A percentile compares a stretch with the other conserved stretches of the same genome.
Conservation (phyloP, 306 rosid species). For the Hippophae rhamnoides region DNA sequence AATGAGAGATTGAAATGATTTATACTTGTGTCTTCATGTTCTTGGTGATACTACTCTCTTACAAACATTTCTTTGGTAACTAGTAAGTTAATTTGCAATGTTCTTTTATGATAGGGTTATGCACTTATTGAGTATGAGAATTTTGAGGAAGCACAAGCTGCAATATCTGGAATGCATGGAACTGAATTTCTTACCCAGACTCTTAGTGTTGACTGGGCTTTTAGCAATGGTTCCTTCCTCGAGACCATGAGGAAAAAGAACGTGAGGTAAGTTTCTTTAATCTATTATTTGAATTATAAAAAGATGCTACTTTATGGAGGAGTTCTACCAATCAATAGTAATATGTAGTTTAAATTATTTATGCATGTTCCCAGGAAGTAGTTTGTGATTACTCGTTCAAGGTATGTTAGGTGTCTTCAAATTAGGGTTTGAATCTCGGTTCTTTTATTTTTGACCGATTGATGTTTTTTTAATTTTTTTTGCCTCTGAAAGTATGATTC, state of each 20-base stretch:
- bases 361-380: too few species aligned
- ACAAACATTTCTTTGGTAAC: neutral
- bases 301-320: too few species aligned
- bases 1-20: too few species aligned
- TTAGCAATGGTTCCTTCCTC: conserved; percentile 80
- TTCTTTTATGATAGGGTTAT: conserved; percentile 30
- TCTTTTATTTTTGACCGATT: too few species aligned
- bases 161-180: conserved; percentile 78
- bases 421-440: too few species aligned
- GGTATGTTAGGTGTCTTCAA: too few species aligned
- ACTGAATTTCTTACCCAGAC: conserved; percentile 66
- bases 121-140: conserved; percentile 46
- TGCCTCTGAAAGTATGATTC: too few species aligned
- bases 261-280: conserved; percentile 41
- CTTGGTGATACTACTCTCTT: neutral
- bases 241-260: conserved; percentile 65
- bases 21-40: neutral
- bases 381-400: too few species aligned
- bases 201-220: conserved; percentile 86
- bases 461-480: too few species aligned
- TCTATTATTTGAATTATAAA: too few species aligned
- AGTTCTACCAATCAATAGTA: too few species aligned
- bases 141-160: conserved; percentile 67
- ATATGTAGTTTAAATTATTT: too few species aligned
- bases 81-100: neutral